Percentiles rank a stretch among this genome's conserved stretches.
These are phyloP conservation scores for Syzygium aqueum DNA, from an alignment of 345 rosid species.

Conservation along the genomic window DNA sequence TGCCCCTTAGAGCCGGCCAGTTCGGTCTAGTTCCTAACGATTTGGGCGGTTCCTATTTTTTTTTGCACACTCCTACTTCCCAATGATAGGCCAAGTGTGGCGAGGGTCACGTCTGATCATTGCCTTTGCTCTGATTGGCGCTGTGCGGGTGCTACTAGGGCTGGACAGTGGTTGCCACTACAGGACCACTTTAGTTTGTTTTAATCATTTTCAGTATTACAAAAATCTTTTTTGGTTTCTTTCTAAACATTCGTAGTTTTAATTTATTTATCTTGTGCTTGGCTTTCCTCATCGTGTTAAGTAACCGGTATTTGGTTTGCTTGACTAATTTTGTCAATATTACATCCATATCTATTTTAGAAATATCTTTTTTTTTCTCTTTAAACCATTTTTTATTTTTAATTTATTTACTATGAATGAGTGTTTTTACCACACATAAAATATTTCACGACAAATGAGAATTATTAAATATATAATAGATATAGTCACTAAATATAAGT, in stretches of 20 bases:
- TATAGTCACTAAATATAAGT: not conserved
- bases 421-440: not conserved
- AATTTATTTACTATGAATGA: rapidly evolving
- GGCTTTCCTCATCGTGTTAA: not conserved
- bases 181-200: not conserved
- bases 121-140: not conserved
- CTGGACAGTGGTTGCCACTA: not conserved
- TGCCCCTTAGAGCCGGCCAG: too few species aligned
- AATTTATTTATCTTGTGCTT: not conserved
- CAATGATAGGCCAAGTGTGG: not conserved
- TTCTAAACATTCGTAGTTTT: not conserved
- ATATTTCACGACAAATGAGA: not conserved
- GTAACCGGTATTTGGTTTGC: not conserved
- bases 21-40: rapidly evolving
- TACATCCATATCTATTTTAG: not conserved
- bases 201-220: not conserved
- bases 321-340: not conserved
- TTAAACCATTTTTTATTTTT: not conserved
- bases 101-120: not conserved
- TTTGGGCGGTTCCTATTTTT: too few species aligned
- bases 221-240: not conserved
- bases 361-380: not conserved
- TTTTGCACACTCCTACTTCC: too few species aligned
- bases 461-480: not conserved
- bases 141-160: not conserved